Evolutionary conservation across 2,329 filamentous ascomycete genomes (phyloP).

Genomic region (Neofusicoccum sp.): DNA sequence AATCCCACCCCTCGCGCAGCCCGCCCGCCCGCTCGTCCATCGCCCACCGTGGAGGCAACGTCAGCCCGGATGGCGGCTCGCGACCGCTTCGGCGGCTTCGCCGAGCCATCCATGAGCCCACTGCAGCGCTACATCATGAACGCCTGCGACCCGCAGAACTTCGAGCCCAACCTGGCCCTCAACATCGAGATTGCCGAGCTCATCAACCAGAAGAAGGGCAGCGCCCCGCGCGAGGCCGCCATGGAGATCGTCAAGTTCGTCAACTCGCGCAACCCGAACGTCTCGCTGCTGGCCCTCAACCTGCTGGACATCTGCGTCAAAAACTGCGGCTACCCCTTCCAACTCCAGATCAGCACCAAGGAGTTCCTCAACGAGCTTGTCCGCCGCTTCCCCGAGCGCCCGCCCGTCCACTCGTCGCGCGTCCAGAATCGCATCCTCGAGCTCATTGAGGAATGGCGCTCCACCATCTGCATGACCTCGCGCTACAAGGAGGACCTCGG

Average conservation of each 20-base stretch:
- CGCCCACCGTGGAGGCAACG: conserved; percentile 75
- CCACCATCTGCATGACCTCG: conserved; percentile 97
- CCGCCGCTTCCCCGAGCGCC: conserved; percentile 90
- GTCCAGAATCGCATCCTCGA: conserved; percentile 94
- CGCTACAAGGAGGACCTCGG: conserved; percentile 96
- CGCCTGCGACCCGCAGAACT: conserved; percentile 96
- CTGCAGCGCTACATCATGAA: conserved; percentile 95
- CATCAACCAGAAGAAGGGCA: conserved; percentile 97
- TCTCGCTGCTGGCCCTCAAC: conserved; percentile 82
- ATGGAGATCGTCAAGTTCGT: conserved; percentile 90
- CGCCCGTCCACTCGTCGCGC: conserved; percentile 79
- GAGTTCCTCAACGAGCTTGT: conserved; percentile 99
- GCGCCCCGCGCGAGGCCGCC: conserved; percentile 87
- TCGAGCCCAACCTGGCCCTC: conserved; percentile 94
- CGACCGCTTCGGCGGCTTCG: conserved; percentile 87
- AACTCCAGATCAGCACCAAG: conserved; percentile 97
- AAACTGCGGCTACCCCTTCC: conserved; percentile 99
- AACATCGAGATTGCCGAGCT: conserved; percentile 96
- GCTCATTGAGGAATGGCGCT: conserved; percentile 96
- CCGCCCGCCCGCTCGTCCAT: neutral
- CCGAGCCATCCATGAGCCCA: conserved; percentile 77
- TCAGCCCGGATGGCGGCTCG: conserved; percentile 93
- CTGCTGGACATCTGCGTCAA: conserved; percentile 99
- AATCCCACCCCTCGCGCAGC: neutral
- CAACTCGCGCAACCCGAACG: conserved; percentile 96